Base-by-base conservation (phyloP, 1,284 basidiomycete species). In the Abortiporus biennis region DNA sequence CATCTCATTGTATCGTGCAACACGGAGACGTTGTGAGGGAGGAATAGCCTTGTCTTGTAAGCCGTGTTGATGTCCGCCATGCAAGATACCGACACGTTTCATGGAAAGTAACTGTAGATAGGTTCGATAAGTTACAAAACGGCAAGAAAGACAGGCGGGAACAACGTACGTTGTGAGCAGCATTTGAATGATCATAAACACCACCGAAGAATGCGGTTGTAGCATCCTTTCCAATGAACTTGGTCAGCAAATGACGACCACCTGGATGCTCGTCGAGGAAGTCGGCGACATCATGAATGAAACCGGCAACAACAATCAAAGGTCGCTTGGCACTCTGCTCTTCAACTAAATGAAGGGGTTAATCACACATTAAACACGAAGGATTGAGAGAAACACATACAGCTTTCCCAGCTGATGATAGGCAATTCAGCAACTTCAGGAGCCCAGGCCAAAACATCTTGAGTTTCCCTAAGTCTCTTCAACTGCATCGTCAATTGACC, bases 131-230 rank as follows among this genome's bases (percentile, higher is more conserved):
- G 16, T 13, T 38, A 42, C 23, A 44, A 47, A 33, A 9, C 21
- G 38, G 13, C 24, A 25, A 32, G 25, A 15, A 3, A 1, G 15
- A 40, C 21, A 42, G 19, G 2, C 3, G 3, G 4, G 16, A 19
- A 21, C 43, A 23, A 60, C 80, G 37, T 57, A 85, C 82, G 54
- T 88, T 88, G 66, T 92, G 87, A 2, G 92, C 92, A 30, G 89
- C 91, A 57, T 94, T 93, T 19, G 88, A 92, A 61, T 95, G 92
- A 51, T 94, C 89, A 59, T 94, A 93, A 1, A 93, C 86, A 54
- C 92, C 92, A 46, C 92, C 92, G 57, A 92, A 93, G 76, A 96
- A 95, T 2, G 92, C 91, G 0, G 88, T 86, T 0, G 92, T 92
- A 2, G 87, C 92, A 56, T 95, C 92, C 55, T 76, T 79, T 45